Percentiles rank a stretch among this genome's conserved stretches.
Evolutionary conservation across 192 early-diverging fungal genomes (phyloP).

Genomic region (Linnemannia exigua): DNA sequence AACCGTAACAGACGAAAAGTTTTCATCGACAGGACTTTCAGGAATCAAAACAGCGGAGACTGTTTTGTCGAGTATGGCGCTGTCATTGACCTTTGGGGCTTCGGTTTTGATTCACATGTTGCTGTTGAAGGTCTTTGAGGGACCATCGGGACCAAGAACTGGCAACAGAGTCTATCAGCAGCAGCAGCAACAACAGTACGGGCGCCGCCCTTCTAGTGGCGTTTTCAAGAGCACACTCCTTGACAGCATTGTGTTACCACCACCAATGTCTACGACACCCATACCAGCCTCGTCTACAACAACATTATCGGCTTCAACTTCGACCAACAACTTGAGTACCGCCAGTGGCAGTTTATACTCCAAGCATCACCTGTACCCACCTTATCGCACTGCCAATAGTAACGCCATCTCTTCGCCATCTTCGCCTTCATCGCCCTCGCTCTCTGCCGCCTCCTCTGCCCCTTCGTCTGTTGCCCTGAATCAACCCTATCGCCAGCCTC

Average conservation of each 20-base stretch:
- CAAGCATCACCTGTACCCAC: background rate
- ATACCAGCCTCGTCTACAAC: slow-evolving; percentile 10
- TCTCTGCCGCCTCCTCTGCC: slow-evolving; percentile 31
- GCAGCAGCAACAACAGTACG: background rate
- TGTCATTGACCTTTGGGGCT: slow-evolving; percentile 36
- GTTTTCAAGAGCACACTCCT: slow-evolving; percentile 20
- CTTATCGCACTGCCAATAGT: background rate
- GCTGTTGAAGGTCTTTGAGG: slow-evolving; percentile 41
- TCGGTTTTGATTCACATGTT: slow-evolving; percentile 44
- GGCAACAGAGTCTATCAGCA: background rate
- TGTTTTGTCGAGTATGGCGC: slow-evolving; percentile 37
- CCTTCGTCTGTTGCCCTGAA: background rate
- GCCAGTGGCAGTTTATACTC: slow-evolving; percentile 30
- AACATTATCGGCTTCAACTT: slow-evolving; percentile 23
- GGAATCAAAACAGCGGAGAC: slow-evolving; percentile 44
- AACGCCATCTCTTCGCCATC: slow-evolving; percentile 40
- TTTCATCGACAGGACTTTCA: slow-evolving; percentile 29
- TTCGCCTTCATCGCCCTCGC: slow-evolving; percentile 43
- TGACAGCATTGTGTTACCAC: slow-evolving; percentile 29
- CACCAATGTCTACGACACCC: slow-evolving; percentile 16
- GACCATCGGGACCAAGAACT: slow-evolving; percentile 18
- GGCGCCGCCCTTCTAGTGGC: background rate
- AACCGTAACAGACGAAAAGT: slow-evolving; percentile 52
- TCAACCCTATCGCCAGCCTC: background rate
- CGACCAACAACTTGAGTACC: slow-evolving; percentile 34